phyloP scores from a whole-genome alignment of 306 rosid genomes.

The Cucumis melo region DNA sequence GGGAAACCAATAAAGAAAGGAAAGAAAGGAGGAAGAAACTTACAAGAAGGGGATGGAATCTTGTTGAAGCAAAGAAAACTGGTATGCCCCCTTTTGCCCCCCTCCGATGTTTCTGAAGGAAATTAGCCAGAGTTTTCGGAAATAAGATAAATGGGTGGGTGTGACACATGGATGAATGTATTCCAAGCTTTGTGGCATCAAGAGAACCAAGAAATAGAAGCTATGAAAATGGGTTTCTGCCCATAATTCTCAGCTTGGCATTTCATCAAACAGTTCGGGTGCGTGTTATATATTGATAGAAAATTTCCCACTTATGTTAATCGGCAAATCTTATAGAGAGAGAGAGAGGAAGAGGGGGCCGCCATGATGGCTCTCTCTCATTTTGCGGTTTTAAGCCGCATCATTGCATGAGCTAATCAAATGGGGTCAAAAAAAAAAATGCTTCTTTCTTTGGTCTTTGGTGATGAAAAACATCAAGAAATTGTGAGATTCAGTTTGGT shows the following conservation, averaged over 20 bases:
- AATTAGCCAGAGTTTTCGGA: neutral
- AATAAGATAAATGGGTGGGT: neutral
- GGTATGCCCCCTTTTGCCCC: neutral
- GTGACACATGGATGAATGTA: neutral
- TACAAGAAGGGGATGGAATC: conserved; percentile 50
- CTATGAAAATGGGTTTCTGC: neutral
- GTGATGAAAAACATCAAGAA: neutral
- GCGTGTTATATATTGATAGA: neutral
- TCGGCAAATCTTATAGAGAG: neutral
- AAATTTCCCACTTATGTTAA: neutral
- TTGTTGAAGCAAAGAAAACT: conserved; percentile 56
- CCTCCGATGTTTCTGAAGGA: neutral
- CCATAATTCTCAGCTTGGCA: neutral
- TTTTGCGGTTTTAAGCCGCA: conserved; percentile 4
- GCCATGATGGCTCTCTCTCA: neutral
- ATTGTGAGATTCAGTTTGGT: neutral
- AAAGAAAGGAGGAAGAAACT: conserved; percentile 27
- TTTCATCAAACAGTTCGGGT: conserved; percentile 2
- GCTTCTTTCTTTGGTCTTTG: neutral
- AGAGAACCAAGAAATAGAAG: neutral
- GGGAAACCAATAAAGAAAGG: conserved; percentile 3
- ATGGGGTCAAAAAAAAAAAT: neutral
- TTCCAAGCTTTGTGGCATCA: conserved; percentile 5
- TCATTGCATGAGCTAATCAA: conserved; percentile 1
- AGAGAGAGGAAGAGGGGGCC: neutral